Evolutionary conservation across 2,329 filamentous ascomycete genomes (phyloP), one percentile per base, ranked within the genome.

Genomic region (Colletotrichum orchidophilum): DNA sequence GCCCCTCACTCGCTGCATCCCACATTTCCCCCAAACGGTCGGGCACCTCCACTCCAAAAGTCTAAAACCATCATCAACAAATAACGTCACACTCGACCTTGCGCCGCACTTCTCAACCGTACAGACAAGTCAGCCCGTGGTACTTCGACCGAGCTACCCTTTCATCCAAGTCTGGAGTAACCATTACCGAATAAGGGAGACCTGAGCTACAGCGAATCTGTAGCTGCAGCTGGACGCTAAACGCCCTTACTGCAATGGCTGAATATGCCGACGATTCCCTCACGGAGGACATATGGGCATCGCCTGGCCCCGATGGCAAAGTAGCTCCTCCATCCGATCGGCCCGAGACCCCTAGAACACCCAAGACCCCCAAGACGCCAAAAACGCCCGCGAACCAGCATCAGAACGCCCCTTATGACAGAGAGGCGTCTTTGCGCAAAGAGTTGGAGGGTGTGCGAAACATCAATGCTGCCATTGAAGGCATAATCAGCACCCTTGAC

Each of bases 381-480:
- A 87, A 73, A 70, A 86, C 86, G 52, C 82, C 86, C 60, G 72
- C 63, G 54, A 65, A 72, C 66, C 50, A 77, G 57, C 63, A 71
- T 66, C 50, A 77, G 63, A 65, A 60, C 64, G 76, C 81, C 42
- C 82, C 83, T 60, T 90, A 90, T 76, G 91, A 92, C 73, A 92
- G 93, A 55, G 94, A 97, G 73, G 90, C 90, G 2, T 88, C 90
- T 15, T 84, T 99, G 75, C 91, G 89, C 18, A 91, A 88, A 66
- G 96, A 99, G 82, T 84, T 98, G 31, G 91, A 95, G 73, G 93
- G 92, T 58, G 91, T 99, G 35, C 91, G 92, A 70, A 92, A 92
- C 75, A 93, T 98, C 79, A 99, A 99, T 81, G 88, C 91, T 75
- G 92, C 95, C 50, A 94, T 99, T 71, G 94, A 98, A 80, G 90